Evolutionary conservation across 2,329 filamentous ascomycete species (phyloP).

Genomic region (Moelleriella libera): DNA sequence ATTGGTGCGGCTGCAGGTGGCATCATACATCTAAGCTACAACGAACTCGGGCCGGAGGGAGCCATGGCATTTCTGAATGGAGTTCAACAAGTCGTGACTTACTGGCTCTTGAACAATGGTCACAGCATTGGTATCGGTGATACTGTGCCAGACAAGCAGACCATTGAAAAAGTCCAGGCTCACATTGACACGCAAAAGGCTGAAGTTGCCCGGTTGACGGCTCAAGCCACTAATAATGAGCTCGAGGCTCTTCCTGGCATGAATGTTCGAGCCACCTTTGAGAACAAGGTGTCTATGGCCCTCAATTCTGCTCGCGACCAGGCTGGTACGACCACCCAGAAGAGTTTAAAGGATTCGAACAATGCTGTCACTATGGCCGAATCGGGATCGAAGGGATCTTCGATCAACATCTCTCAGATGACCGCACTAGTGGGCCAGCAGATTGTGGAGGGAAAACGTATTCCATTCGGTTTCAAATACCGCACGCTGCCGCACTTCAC

Average conservation of each 20-base stretch:
- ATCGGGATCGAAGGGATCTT: slow-evolving; percentile 95
- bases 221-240: slow-evolving; percentile 67
- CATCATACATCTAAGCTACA: slow-evolving; percentile 92
- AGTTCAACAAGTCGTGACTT: slow-evolving; percentile 85
- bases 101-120: slow-evolving; percentile 92
- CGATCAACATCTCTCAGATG: slow-evolving; percentile 99
- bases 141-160: slow-evolving; percentile 79
- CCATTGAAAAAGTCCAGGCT: slow-evolving; percentile 71
- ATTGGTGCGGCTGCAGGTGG: slow-evolving; percentile 82
- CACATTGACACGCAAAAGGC: slow-evolving; percentile 72
- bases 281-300: slow-evolving; percentile 89
- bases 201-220: slow-evolving; percentile 63
- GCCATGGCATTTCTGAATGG: slow-evolving; percentile 95
- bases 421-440: slow-evolving; percentile 95
- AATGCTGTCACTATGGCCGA: slow-evolving; percentile 94
- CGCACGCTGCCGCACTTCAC: slow-evolving; percentile 94
- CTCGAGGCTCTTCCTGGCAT: slow-evolving; percentile 93
- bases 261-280: slow-evolving; percentile 96
- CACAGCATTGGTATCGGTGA: slow-evolving; percentile 98
- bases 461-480: slow-evolving; percentile 98
- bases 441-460: slow-evolving; percentile 95
- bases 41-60: slow-evolving; percentile 74
- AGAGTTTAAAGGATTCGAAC: slow-evolving; percentile 88
- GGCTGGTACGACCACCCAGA: slow-evolving; percentile 82
- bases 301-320: slow-evolving; percentile 93